These are phyloP conservation scores for Paraphaeosphaeria minitans DNA, from an alignment of 2,329 filamentous ascomycete species.

Conservation along the genomic window DNA sequence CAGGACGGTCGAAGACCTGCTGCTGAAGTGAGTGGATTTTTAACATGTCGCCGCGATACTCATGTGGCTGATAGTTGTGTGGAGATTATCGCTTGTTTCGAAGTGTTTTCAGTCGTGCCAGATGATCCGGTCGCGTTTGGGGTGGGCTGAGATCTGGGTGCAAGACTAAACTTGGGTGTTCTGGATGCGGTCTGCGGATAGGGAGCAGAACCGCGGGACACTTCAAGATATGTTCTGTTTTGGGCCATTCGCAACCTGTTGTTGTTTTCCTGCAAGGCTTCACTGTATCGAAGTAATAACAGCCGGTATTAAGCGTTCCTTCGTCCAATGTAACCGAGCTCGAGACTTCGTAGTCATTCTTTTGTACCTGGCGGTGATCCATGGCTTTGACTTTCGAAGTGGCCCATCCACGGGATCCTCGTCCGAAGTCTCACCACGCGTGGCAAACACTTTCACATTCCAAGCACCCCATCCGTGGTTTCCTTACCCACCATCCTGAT, in stretches of 20 bases:
- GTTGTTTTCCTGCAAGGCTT: too few species aligned
- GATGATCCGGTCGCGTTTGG: not conserved
- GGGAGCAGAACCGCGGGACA: not conserved
- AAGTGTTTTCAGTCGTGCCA: not conserved
- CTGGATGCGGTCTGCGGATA: not conserved
- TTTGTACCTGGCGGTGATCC: not conserved
- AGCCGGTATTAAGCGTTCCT: too few species aligned
- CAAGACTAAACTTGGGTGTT: not conserved
- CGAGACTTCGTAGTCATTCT: not conserved
- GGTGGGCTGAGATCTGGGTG: not conserved
- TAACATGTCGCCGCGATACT: not conserved
- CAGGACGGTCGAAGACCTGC: not conserved
- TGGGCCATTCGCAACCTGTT: too few species aligned
- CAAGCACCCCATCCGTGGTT: too few species aligned
- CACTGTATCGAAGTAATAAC: too few species aligned
- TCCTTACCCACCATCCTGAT: too few species aligned
- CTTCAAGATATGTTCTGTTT: too few species aligned
- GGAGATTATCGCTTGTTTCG: not conserved
- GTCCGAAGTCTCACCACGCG: too few species aligned
- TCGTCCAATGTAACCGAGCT: too few species aligned
- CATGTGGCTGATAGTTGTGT: not conserved
- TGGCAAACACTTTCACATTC: too few species aligned
- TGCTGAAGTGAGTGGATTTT: not conserved
- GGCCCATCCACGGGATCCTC: too few species aligned
- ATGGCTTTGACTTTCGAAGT: not conserved